These are phyloP conservation scores for Geosiphon pyriformis DNA, from an alignment of 192 early-diverging fungal species.

Conservation along the genomic window DNA sequence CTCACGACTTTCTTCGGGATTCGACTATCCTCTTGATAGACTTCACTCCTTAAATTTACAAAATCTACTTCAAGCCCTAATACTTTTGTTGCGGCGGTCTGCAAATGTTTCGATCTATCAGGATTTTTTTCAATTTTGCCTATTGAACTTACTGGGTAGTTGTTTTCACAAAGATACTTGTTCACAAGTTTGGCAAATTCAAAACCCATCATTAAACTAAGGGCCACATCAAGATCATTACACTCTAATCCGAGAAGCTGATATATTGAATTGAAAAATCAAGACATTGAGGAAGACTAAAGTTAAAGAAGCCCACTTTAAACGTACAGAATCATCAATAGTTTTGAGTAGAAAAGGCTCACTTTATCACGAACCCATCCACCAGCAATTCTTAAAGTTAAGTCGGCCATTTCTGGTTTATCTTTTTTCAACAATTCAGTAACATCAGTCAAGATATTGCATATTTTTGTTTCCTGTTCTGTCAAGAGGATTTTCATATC, in stretches of 20 bases:
- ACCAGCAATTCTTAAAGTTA: slow-evolving; percentile 86
- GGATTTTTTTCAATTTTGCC: slow-evolving; percentile 90
- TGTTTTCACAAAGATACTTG: slow-evolving; percentile 47
- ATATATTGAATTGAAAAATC: too few species aligned
- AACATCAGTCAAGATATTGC: slow-evolving; percentile 56
- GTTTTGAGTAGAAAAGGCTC: too few species aligned
- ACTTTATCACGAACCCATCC: slow-evolving; percentile 99
- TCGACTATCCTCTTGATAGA: slow-evolving; percentile 75
- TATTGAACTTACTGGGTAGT: slow-evolving; percentile 41
- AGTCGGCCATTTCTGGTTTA: slow-evolving; percentile 40
- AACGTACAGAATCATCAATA: too few species aligned
- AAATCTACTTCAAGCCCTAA: slow-evolving; percentile 83
- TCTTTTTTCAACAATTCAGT: slow-evolving; percentile 47
- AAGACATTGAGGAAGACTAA: too few species aligned
- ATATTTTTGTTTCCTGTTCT: slow-evolving; percentile 60
- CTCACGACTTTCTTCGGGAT: slow-evolving; percentile 66
- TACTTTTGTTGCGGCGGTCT: slow-evolving; percentile 88
- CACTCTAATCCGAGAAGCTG: slow-evolving; percentile 80
- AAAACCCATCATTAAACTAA: slow-evolving; percentile 89
- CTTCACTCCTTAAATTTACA: slow-evolving; percentile 91
- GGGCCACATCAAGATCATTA: slow-evolving; percentile 91
- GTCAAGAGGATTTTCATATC: slow-evolving; percentile 48
- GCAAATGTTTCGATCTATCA: slow-evolving; percentile 94
- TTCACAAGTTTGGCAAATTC: slow-evolving; percentile 81
- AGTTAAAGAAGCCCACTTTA: too few species aligned